Evolutionary conservation across 2,329 filamentous ascomycete genomes (phyloP).

Genomic region (Mycosphaerella sp.): DNA sequence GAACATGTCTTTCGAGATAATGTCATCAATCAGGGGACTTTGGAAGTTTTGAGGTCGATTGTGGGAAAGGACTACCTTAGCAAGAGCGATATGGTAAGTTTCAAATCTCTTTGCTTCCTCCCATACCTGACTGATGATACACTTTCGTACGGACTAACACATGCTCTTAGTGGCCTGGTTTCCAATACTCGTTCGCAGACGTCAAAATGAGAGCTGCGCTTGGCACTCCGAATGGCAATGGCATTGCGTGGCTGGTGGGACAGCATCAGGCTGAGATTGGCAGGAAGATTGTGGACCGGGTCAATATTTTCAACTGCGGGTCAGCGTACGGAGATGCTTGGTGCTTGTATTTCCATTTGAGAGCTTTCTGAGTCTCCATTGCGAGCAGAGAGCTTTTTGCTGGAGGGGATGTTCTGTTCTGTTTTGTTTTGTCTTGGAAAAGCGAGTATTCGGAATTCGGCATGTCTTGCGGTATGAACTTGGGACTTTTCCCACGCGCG

Average conservation of each 20-base stretch:
- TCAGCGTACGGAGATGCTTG: background rate
- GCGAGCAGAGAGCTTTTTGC: no score
- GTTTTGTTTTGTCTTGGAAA: no score
- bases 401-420: no score
- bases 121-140: background rate
- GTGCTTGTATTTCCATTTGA: conserved; percentile 6
- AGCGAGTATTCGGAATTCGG: no score
- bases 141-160: no score
- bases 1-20: conserved; percentile 2
- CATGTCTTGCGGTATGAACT: no score
- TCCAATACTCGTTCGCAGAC: background rate
- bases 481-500: no score
- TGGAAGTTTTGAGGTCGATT: conserved; percentile 1
- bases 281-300: conserved; percentile 3
- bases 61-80: background rate
- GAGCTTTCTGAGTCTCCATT: background rate
- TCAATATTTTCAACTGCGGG: conserved; percentile 5
- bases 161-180: background rate
- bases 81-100: background rate
- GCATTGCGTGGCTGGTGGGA: conserved; percentile 7
- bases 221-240: conserved; percentile 4
- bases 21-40: background rate
- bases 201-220: conserved; percentile 1
- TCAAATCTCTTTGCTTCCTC: background rate
- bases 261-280: conserved; percentile 2